Conservation (phyloP, 805 yeast genomes). For the Blastobotrys mokoenaii region DNA sequence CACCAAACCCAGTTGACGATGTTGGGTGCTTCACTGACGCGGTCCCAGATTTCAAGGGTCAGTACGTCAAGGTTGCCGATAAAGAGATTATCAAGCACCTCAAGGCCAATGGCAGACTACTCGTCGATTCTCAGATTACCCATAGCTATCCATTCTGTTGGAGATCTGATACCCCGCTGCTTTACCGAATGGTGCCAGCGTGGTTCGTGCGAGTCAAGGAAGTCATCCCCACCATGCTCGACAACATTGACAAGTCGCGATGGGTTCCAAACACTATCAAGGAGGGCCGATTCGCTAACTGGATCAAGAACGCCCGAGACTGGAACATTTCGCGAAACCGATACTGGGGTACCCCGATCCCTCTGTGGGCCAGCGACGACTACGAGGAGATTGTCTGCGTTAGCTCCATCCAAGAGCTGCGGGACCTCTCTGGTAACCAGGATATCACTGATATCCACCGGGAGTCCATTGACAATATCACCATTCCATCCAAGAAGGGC, state of each 20-base stretch:
- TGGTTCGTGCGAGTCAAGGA: conserved; percentile 94
- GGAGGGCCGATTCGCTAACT: conserved; percentile 92
- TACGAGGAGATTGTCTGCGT: conserved; percentile 86
- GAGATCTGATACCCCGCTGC: conserved; percentile 98
- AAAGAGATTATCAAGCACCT: conserved; percentile 77
- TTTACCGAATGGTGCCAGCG: conserved; percentile 95
- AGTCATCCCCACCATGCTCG: conserved; percentile 81
- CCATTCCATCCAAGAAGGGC: conserved; percentile 87
- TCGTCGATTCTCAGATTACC: conserved; percentile 73
- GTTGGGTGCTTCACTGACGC: conserved; percentile 73
- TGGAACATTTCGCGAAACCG: conserved; percentile 98
- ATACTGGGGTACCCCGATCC: conserved; percentile 99
- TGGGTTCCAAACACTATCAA: conserved; percentile 93
- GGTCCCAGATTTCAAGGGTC: conserved; percentile 68
- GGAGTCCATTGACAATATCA: conserved; percentile 81
- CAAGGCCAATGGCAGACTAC: conserved; percentile 66
- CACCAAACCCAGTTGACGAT: conserved; percentile 96
- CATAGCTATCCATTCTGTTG: conserved; percentile 99
- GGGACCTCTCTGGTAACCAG: conserved; percentile 69
- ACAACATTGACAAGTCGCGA: conserved; percentile 72
- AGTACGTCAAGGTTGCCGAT: conserved; percentile 94
- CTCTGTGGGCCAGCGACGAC: conserved; percentile 95
- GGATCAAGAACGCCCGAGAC: conserved; percentile 98
- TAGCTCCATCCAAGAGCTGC: conserved; percentile 83
- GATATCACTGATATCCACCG: conserved; percentile 90